Evolutionary conservation across 257 asterid genomes (phyloP).

Genomic region (Solanum chiquidenum): DNA sequence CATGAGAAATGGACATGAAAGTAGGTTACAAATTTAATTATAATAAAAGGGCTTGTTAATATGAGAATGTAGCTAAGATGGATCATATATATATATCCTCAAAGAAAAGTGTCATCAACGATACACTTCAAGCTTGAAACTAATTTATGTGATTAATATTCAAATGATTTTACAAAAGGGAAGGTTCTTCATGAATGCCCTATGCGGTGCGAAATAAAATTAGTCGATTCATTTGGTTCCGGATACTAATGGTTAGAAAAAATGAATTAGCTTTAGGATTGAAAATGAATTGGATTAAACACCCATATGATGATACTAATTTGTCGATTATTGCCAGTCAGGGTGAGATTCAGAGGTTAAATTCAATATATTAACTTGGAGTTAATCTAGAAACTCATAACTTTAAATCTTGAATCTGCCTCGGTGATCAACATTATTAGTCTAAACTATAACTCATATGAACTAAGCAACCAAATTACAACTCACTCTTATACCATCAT

Average conservation of each 20-base stretch:
- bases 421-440: not conserved
- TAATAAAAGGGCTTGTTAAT: not conserved
- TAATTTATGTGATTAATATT: not conserved
- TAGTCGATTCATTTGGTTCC: not conserved
- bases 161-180: not conserved
- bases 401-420: fast-evolving
- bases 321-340: not conserved
- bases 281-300: not conserved
- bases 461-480: not conserved
- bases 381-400: not conserved
- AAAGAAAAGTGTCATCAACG: not conserved
- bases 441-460: not conserved
- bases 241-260: not conserved
- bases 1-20: not conserved
- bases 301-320: not conserved
- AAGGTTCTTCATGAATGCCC: not conserved
- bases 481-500: not conserved
- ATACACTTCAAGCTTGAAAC: not conserved
- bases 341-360: fast-evolving
- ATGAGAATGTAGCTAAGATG: not conserved
- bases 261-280: not conserved
- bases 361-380: not conserved
- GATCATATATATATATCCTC: not conserved
- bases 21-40: not conserved
- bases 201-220: not conserved